Percentiles rank a stretch among this genome's conserved stretches.
phyloP scores from a whole-genome alignment of 805 yeast species.

The Candida methanosorbosa region DNA sequence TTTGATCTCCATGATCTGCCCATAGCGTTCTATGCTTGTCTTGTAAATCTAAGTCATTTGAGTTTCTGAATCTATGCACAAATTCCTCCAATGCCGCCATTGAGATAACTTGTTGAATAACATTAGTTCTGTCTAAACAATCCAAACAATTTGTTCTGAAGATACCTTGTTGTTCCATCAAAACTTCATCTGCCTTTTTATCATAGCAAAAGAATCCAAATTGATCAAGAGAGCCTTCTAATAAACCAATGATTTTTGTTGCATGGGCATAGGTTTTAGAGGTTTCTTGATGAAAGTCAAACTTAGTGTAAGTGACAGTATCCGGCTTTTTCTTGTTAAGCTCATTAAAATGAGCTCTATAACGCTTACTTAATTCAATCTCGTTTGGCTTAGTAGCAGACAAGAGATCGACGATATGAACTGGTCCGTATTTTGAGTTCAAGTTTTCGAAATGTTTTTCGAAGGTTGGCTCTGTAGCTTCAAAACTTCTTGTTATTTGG shows the following conservation, averaged over 20 bases:
- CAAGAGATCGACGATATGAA: conserved; percentile 81
- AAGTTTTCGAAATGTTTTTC: conserved; percentile 69
- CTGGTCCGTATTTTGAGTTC: conserved; percentile 71
- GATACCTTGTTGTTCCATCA: conserved; percentile 80
- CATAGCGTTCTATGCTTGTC: conserved; percentile 78
- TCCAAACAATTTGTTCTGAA: conserved; percentile 92
- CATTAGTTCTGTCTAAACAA: conserved; percentile 89
- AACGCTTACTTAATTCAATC: conserved; percentile 59
- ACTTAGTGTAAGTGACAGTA: conserved; percentile 58
- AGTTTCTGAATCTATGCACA: conserved; percentile 23
- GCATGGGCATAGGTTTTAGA: conserved; percentile 87
- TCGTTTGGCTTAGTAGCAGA: conserved; percentile 79
- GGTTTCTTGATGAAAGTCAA: conserved; percentile 92
- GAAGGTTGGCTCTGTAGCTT: conserved; percentile 89
- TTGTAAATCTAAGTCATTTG: conserved; percentile 43
- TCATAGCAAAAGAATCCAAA: conserved; percentile 83
- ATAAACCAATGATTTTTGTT: conserved; percentile 49
- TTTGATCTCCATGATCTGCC: conserved; percentile 98
- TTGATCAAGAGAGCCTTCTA: conserved; percentile 59
- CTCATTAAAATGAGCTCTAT: conserved; percentile 46
- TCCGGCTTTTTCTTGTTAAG: conserved; percentile 28
- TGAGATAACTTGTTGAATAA: conserved; percentile 79
- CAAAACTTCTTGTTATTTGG: conserved; percentile 77
- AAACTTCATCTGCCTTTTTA: conserved; percentile 37
- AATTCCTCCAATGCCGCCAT: conserved; percentile 56